Base-by-base conservation (phyloP, 139 green algal genomes). In the Micractinium sp. region DNA sequence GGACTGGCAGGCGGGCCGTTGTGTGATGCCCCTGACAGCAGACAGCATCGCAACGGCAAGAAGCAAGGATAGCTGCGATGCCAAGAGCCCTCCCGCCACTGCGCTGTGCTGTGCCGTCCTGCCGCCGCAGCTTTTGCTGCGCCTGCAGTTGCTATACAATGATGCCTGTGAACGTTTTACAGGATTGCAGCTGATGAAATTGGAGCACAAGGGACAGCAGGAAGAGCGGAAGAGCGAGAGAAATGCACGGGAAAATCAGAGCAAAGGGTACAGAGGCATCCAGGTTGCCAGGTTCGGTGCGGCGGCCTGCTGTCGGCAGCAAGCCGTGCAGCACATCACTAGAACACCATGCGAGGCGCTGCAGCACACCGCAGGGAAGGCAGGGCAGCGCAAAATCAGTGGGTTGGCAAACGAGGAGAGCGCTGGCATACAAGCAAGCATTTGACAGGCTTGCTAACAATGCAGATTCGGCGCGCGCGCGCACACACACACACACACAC, bases 271-370 rank as follows among this genome's bases (percentile, higher is more conserved):
- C 63, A 71, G 63, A 71, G 22, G 22, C 63, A 31, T 5, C 7
- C 63, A 29, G 63, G 47, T 56, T 9, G 47, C 12, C 63, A 23
- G 63, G 60, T 16, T 16, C 15, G 60, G 60, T 16, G 16, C 14
- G 15, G 63, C 63, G 63, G 20, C 63, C 9, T 61, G 22, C 25
- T 23, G 77, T 14, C 25, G 7, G 1, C 22, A 56, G 47, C 7
- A 56, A 56, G 47, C 47, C 47, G 47, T 76, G 25, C 67, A 76
- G 36, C 27, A 35, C 63, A 35, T 87, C 82, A 87, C 33, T 61
- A 36, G 22, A 87, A 63, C 14, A 87, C 82, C 82, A 87, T 87
- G 82, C 82, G 82, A 0, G 82, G 82, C 2, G 82, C 82, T 86
- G 56, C 81, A 60, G 78, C 22, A 36, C 61, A 69, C 5, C 12